phyloP scores from a whole-genome alignment of 176 grass and related monocot genomes.

The Triticum timopheevii region DNA sequence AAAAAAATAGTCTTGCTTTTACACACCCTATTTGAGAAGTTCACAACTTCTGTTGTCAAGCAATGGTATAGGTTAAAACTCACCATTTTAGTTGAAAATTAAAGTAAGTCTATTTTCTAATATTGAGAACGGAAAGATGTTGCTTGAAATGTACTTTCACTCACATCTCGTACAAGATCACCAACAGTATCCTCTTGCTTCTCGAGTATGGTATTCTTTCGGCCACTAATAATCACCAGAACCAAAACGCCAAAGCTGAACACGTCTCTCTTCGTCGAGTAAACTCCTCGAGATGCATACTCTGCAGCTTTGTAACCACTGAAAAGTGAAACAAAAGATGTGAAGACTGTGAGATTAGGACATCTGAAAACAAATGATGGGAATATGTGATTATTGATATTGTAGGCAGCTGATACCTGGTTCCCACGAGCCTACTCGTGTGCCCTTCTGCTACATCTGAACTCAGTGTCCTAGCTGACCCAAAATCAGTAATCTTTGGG shows the following conservation, averaged over 20 bases:
- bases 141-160: background rate
- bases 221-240: constrained; percentile 44
- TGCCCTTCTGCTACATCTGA: constrained; percentile 33
- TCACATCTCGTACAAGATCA: constrained; percentile 46
- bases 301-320: constrained; percentile 56
- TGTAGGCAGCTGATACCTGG: constrained; percentile 23
- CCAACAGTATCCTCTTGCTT: constrained; percentile 37
- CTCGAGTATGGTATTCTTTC: constrained; percentile 29
- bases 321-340: background rate
- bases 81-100: no score
- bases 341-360: background rate
- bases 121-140: no score
- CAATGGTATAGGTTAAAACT: no score
- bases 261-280: constrained; percentile 54
- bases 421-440: constrained; percentile 43
- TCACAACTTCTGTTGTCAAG: no score
- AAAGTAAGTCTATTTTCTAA: no score
- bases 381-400: background rate
- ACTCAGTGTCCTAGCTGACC: constrained; percentile 32
- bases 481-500: constrained; percentile 47
- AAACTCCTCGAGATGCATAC: constrained; percentile 38
- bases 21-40: no score
- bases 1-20: background rate
- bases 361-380: background rate
- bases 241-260: constrained; percentile 52